Evolutionary conservation across 345 rosid genomes (phyloP).

Genomic region (Populus nigra): DNA sequence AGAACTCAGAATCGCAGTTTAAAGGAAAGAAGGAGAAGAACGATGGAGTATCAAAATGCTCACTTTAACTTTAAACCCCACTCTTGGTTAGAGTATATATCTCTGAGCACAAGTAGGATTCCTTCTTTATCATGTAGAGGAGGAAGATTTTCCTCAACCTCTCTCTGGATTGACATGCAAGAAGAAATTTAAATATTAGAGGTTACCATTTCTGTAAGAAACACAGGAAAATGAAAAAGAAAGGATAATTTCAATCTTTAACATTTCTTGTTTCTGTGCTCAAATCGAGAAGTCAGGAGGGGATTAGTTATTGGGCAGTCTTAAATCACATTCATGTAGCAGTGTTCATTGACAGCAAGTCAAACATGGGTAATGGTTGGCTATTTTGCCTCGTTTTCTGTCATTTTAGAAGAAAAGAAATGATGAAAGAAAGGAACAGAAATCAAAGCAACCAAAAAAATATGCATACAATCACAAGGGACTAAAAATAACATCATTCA

Average conservation of each 20-base stretch:
- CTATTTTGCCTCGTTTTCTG: constrained; percentile 8
- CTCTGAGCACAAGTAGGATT: constrained; percentile 44
- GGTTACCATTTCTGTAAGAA: too few species aligned
- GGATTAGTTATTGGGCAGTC: constrained; percentile 21
- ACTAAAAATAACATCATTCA: not conserved
- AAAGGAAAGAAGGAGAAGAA: not conserved
- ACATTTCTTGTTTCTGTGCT: constrained; percentile 7
- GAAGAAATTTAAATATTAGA: not conserved
- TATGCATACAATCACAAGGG: not conserved
- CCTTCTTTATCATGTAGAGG: constrained; percentile 58
- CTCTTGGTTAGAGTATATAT: constrained; percentile 36
- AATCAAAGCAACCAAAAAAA: constrained; percentile 8
- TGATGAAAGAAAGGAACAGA: not conserved
- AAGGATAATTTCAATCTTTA: not conserved
- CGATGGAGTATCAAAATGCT: constrained; percentile 15
- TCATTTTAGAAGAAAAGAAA: not conserved
- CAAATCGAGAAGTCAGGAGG: constrained; percentile 28
- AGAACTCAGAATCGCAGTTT: not conserved
- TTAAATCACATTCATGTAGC: constrained; percentile 22
- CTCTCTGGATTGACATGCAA: constrained; percentile 47
- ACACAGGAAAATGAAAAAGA: not conserved
- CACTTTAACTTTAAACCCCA: constrained; percentile 75
- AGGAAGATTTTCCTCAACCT: constrained; percentile 74
- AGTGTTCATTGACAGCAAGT: constrained; percentile 22
- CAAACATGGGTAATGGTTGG: constrained; percentile 23